phyloP scores from a whole-genome alignment of 2,329 filamentous ascomycete species.

The Arachnopeziza araneosa region DNA sequence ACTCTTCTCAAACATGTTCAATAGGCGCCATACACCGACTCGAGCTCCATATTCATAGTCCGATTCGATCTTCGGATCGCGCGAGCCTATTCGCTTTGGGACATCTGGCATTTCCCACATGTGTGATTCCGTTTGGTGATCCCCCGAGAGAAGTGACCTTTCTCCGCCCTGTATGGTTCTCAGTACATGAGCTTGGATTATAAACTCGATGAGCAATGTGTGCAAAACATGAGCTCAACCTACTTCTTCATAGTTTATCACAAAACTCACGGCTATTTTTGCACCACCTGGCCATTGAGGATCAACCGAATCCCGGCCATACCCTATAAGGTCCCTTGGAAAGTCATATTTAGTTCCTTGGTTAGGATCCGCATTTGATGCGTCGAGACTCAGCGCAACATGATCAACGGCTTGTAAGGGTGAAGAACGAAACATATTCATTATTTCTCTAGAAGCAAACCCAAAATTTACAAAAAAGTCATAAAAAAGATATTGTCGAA shows the following conservation, averaged over 20 bases:
- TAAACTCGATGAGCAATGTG: slow-evolving; percentile 1
- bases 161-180: too few species aligned
- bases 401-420: too few species aligned
- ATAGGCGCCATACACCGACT: slow-evolving; percentile 33
- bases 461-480: too few species aligned
- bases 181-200: too few species aligned
- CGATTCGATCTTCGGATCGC: slow-evolving; percentile 18
- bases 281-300: slow-evolving; percentile 27
- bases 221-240: background rate
- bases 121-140: slow-evolving; percentile 19
- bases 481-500: too few species aligned
- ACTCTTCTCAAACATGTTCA: slow-evolving; percentile 34
- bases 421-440: too few species aligned
- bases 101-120: slow-evolving; percentile 9
- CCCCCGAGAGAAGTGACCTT: slow-evolving; percentile 27
- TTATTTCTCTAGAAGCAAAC: too few species aligned
- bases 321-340: slow-evolving; percentile 19
- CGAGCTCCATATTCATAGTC: slow-evolving; percentile 30
- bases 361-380: slow-evolving; percentile 3
- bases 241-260: slow-evolving; percentile 15
- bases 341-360: slow-evolving; percentile 15
- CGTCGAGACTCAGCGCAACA: background rate
- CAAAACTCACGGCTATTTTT: slow-evolving; percentile 25
- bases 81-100: background rate
- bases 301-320: slow-evolving; percentile 14